Evolutionary conservation across 169 alveolate species (phyloP).

Genomic region (Blepharisma undulans): DNA sequence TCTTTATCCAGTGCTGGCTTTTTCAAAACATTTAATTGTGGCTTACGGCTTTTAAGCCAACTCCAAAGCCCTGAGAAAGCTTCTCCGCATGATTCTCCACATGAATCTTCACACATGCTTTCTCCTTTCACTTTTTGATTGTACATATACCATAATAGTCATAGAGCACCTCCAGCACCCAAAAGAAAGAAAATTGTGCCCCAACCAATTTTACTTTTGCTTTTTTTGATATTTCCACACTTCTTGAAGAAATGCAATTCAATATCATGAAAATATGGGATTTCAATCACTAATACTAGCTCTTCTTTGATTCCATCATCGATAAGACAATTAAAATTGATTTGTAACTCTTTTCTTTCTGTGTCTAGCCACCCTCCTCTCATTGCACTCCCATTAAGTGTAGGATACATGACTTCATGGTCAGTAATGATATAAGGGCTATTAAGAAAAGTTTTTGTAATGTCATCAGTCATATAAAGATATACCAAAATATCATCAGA

Average conservation of each 20-base stretch:
- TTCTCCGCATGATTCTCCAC: not conserved
- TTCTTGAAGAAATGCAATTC: constrained; percentile 32
- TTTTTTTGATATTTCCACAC: not conserved
- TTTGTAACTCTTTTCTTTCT: not conserved
- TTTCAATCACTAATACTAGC: constrained; percentile 13
- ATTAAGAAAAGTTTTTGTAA: not conserved
- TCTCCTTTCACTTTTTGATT: not conserved
- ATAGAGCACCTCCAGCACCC: not conserved
- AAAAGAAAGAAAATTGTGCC: not conserved
- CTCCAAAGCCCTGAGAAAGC: not conserved
- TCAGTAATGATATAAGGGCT: constrained; percentile 31
- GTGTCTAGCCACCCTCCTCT: constrained; percentile 23
- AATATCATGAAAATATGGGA: constrained; percentile 40
- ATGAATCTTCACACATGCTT: not conserved
- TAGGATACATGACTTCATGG: constrained; percentile 38
- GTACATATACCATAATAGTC: not conserved
- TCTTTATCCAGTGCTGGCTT: not conserved
- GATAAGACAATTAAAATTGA: constrained; percentile 9
- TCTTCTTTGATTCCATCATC: constrained; percentile 23
- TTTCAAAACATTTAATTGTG: not conserved
- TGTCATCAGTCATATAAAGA: not conserved
- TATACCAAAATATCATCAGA: not conserved
- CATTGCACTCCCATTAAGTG: not conserved
- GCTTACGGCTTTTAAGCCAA: not conserved
- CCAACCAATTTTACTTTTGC: not conserved